phyloP scores from a whole-genome alignment of 225 moss, liverwort and hornwort species.

The Ulota crispa region DNA sequence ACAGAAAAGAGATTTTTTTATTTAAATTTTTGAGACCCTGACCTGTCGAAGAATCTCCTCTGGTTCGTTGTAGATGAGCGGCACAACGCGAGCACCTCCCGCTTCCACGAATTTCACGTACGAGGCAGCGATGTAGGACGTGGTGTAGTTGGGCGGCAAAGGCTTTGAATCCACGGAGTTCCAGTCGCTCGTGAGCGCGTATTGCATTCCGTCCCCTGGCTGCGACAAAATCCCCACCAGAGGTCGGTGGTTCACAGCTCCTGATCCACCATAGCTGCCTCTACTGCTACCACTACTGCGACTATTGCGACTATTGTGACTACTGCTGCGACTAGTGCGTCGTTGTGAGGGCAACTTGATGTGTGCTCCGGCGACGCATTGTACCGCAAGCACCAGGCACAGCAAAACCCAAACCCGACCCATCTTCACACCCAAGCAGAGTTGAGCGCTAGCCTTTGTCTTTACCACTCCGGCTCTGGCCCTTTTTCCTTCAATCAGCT shows the following conservation, averaged over 20 bases:
- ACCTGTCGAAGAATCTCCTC: constrained; percentile 73
- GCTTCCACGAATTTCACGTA: constrained; percentile 94
- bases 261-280: neutral
- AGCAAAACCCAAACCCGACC: neutral
- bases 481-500: neutral
- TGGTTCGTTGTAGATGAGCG: constrained; percentile 83
- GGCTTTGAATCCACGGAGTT: constrained; percentile 17
- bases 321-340: too few species aligned
- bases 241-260: constrained; percentile 33
- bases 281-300: neutral
- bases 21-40: too few species aligned
- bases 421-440: neutral
- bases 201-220: constrained; percentile 46
- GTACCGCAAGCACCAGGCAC: constrained; percentile 3
- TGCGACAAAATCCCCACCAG: constrained; percentile 81
- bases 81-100: constrained; percentile 80
- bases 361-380: constrained; percentile 19
- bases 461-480: neutral
- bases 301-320: neutral
- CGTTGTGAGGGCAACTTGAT: constrained; percentile 30
- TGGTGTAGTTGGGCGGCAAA: constrained; percentile 18
- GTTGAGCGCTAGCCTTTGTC: too few species aligned
- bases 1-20: too few species aligned
- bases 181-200: constrained; percentile 9
- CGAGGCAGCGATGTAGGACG: constrained; percentile 82